Base-by-base conservation (phyloP, 2,329 filamentous ascomycete genomes). In the Fusarium annulatum region DNA sequence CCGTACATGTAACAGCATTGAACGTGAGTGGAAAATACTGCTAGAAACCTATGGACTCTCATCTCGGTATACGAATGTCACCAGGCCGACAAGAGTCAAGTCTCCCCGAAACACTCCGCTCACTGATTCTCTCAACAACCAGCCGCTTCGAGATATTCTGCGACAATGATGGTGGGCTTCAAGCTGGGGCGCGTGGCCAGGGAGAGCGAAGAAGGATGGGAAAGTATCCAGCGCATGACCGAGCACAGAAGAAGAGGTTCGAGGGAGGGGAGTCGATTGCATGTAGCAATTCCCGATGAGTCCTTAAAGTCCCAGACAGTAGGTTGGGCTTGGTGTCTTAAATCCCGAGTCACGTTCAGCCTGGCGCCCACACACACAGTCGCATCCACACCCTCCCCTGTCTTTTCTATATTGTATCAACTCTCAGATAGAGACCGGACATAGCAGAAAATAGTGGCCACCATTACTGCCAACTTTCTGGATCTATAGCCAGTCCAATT, bases 311-410 rank as follows among this genome's bases (percentile, higher is more conserved):
- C 69, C 64, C 60, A 77, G 77, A 69, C 64, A 72, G 73, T 67
- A 78, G 68, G 69, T 74, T 76, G 72, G 76, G 67, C 78, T 78
- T 78, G 77, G 78, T 83, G 81, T 83, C 81, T 83, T 77, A 77
- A 73, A 76, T 76, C 63, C 69, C 71, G 64, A 81, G 81, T 83
- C 81, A 83, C 81, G 81, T 77, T 82, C 74, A 77, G 73, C 71
- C 68, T 73, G 72, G 71, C 65, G 65, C 71, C 70, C 78, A 74
- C 77, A 75, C 73, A 75, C 70, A 71, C 49, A 65, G 36, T 53
- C 71, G 39, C 62, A 65, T 61, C 43, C 74, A 73, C 74, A 73
- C 72, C 62, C 71, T 74, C 49, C 56, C 55, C 69, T 51, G 38
- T 38, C 74, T 73, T 67, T 70, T 64, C 45, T 63, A 61, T 61